phyloP scores from a whole-genome alignment of 306 rosid genomes.

The Quercus glauca region DNA sequence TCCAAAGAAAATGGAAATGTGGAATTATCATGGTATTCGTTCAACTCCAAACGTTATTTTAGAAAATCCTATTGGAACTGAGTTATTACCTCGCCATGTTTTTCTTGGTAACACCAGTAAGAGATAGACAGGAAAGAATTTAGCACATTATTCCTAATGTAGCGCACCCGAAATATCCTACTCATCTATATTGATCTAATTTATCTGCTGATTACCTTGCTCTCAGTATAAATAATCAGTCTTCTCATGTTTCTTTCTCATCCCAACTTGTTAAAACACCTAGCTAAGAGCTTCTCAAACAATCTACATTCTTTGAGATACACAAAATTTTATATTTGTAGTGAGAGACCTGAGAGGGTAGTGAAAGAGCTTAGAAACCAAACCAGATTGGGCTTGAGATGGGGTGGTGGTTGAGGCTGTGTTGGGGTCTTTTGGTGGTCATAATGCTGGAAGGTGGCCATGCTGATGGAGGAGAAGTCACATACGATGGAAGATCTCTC shows the following conservation, averaged over 20 bases:
- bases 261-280: background rate
- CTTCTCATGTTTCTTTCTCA: background rate
- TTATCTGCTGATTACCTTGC: too few species aligned
- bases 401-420: conserved; percentile 26
- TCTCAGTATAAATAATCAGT: too few species aligned
- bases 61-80: too few species aligned
- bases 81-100: too few species aligned
- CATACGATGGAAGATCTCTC: conserved; percentile 84
- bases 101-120: too few species aligned
- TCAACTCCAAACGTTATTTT: too few species aligned
- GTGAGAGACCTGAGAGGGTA: background rate
- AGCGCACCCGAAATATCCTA: too few species aligned
- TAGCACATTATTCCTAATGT: too few species aligned
- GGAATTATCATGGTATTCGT: too few species aligned
- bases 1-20: background rate
- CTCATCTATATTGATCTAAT: too few species aligned
- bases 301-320: too few species aligned
- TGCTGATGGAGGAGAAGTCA: conserved; percentile 28
- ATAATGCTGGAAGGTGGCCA: background rate
- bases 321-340: background rate
- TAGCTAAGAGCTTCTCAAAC: background rate
- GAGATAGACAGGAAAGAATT: too few species aligned
- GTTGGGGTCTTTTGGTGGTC: background rate
- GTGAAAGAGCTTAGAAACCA: background rate
- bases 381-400: background rate